Percentiles rank a stretch among this genome's conserved stretches.
These are phyloP conservation scores for Fusarium gaditjirri DNA, from an alignment of 2,329 filamentous ascomycete species.

Conservation along the genomic window DNA sequence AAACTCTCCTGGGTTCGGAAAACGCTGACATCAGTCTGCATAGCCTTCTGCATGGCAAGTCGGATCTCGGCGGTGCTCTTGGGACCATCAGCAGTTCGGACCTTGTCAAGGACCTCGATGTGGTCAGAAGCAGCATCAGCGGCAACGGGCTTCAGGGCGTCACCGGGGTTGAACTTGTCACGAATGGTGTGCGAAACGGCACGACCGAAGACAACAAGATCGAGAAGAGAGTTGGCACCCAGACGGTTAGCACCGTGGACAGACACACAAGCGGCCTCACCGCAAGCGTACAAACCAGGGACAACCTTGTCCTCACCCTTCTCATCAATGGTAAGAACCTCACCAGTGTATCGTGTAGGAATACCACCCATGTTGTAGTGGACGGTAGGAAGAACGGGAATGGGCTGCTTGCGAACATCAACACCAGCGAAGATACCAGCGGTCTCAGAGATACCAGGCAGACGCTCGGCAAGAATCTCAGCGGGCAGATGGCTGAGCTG, in stretches of 20 bases:
- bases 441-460: conserved; percentile 98
- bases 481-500: conserved; percentile 95
- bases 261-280: conserved; percentile 96
- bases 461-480: conserved; percentile 92
- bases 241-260: conserved; percentile 98
- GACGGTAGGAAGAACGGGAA: conserved; percentile 94
- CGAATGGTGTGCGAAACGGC: conserved; percentile 97
- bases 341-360: conserved; percentile 95
- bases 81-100: conserved; percentile 84
- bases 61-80: conserved; percentile 91
- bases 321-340: conserved; percentile 90
- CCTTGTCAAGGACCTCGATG: conserved; percentile 85
- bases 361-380: conserved; percentile 99
- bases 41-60: conserved; percentile 94
- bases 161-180: conserved; percentile 88
- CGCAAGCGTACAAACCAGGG: conserved; percentile 93
- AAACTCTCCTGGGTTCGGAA: conserved; percentile 95
- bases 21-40: conserved; percentile 97
- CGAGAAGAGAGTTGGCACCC: conserved; percentile 96
- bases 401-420: conserved; percentile 96
- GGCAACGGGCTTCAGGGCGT: conserved; percentile 80
- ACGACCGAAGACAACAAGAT: conserved; percentile 97
- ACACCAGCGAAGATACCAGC: conserved; percentile 97
- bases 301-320: conserved; percentile 92
- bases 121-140: conserved; percentile 90